phyloP scores from a whole-genome alignment of 768 basidiomycete species.

The Asterophora parasitica region DNA sequence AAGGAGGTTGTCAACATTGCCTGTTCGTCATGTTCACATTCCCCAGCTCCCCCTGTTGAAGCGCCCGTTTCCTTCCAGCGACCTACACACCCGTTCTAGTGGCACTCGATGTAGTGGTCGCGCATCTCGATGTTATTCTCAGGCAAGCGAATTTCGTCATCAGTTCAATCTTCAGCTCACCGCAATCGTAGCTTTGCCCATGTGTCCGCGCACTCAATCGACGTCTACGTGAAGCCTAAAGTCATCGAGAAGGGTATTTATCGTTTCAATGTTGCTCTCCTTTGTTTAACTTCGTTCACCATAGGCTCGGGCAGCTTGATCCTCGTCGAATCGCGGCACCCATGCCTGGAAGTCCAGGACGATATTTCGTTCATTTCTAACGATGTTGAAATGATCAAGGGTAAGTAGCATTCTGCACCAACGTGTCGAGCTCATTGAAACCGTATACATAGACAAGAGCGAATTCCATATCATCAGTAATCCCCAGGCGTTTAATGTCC shows the following conservation, averaged over 20 bases:
- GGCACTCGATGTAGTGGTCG: conserved; percentile 74
- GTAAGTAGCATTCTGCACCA: conserved; percentile 28
- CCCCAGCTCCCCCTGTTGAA: neutral
- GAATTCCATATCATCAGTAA: conserved; percentile 95
- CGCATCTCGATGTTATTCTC: conserved; percentile 86
- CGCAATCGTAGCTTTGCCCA: conserved; percentile 47
- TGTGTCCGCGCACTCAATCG: conserved; percentile 82
- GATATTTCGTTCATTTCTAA: conserved; percentile 95
- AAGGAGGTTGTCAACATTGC: conserved; percentile 93
- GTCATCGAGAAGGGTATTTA: conserved; percentile 67
- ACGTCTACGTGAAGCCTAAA: conserved; percentile 83
- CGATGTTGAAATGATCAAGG: conserved; percentile 91
- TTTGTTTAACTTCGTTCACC: neutral
- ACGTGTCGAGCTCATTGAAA: neutral
- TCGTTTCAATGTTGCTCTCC: neutral
- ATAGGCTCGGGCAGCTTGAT: conserved; percentile 76
- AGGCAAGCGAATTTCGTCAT: conserved; percentile 45
- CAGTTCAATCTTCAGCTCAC: neutral
- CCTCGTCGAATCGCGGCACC: conserved; percentile 86
- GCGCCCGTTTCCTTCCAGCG: conserved; percentile 39
- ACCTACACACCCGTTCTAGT: conserved; percentile 91
- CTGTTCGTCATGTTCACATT: conserved; percentile 42
- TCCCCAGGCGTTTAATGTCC: conserved; percentile 14
- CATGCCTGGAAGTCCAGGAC: conserved; percentile 94
- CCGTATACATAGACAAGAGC: conserved; percentile 51